Evolutionary conservation across 1,284 basidiomycete species (phyloP), one percentile per base, ranked within the genome.

Genomic region (Tilletia horrida): DNA sequence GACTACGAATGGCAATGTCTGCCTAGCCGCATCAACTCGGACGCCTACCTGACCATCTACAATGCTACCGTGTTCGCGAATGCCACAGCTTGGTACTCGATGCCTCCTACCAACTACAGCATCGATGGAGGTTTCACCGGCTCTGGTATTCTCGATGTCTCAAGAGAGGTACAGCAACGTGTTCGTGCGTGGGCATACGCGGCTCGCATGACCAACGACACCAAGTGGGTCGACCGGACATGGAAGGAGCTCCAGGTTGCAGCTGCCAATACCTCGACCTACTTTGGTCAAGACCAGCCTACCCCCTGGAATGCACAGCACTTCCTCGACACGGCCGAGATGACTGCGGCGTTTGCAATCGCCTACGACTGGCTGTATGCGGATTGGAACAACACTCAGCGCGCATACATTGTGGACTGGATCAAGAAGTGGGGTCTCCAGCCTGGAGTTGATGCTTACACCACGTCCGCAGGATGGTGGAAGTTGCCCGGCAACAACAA

Each of bases 321-420:
- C 84, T 98, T 97, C 88, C 89, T 99, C 67, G 96, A 99, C 82
- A 85, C 89, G 8, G 95, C 89, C 23, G 96, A 99, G 83, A 87
- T 97, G 78, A 89, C 88, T 31, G 72, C 78, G 1, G 78, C 78
- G 16, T 80, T 78, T 66, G 79, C 87, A 43, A 91, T 96, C 74
- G 96, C 89, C 1, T 99, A 97, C 80, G 96, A 99, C 83, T 99
- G 86, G 86, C 83, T 98, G 65, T 90, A 96, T 83, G 89, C 95
- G 68, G 85, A 87, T 67, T 96, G 91, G 91, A 88, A 87, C 7
- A 82, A 85, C 40, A 86, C 88, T 3, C 91, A 96, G 83, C 89
- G 88, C 80, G 84, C 82, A 50, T 84, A 85, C 67, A 91, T 98
- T 74, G 86, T 88, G 75, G 85, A 82, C 78, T 90, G 89, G 35